phyloP scores from a whole-genome alignment of 2,329 filamentous ascomycete species.

The Mariannaea elegans region DNA sequence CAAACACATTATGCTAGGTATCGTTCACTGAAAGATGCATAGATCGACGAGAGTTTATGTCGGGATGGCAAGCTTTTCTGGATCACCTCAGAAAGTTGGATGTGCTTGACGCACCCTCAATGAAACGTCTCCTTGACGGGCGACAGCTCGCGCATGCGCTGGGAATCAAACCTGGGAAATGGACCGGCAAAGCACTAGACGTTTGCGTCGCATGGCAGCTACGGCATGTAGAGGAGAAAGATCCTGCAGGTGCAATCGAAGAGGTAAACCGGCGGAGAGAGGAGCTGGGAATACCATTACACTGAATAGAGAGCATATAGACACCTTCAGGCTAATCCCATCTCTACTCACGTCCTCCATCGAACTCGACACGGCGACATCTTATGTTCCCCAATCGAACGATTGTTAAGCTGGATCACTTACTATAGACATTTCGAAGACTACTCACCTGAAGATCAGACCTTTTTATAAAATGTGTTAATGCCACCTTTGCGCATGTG shows the following conservation, averaged over 20 bases:
- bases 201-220: conserved; percentile 90
- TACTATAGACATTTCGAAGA: too few relatives aligned
- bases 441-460: too few relatives aligned
- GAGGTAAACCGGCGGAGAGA: conserved; percentile 62
- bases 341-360: too few relatives aligned
- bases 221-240: conserved; percentile 73
- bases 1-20: too few relatives aligned
- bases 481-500: too few relatives aligned
- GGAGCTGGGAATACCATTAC: conserved; percentile 58
- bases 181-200: conserved; percentile 83
- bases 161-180: conserved; percentile 77
- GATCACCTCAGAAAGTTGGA: conserved; percentile 64
- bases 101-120: conserved; percentile 63
- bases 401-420: too few relatives aligned
- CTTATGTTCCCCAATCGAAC: too few relatives aligned
- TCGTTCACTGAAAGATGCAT: too few relatives aligned
- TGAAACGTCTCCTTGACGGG: conserved; percentile 78
- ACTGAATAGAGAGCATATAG: not conserved
- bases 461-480: too few relatives aligned
- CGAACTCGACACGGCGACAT: too few relatives aligned
- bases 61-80: conserved; percentile 63
- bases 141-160: conserved; percentile 75
- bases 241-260: conserved; percentile 66
- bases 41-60: conserved; percentile 57
- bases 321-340: not conserved